phyloP scores from a whole-genome alignment of 2,329 filamentous ascomycete species.

The Colletotrichum euphorbiae region DNA sequence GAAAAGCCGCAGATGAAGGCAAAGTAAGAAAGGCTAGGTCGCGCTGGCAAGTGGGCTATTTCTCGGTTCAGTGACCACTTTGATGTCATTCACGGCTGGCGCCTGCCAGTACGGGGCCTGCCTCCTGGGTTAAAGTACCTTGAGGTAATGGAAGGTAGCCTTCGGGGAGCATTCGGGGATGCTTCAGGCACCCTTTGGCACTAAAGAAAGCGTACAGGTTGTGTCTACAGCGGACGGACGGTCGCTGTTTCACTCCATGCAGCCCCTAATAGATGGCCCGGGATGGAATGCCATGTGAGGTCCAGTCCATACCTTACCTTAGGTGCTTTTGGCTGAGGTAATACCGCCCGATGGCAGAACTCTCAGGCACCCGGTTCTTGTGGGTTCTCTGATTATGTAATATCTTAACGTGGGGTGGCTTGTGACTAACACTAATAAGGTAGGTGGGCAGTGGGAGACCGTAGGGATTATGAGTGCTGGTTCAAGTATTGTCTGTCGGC shows the following conservation, averaged over 20 bases:
- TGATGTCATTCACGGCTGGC: constrained; percentile 32
- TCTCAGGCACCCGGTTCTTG: no score
- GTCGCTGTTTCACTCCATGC: constrained; percentile 13
- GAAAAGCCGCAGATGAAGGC: constrained; percentile 7
- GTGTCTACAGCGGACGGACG: not conserved
- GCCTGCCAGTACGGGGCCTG: no score
- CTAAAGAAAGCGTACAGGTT: no score
- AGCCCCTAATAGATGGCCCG: not conserved
- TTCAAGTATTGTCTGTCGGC: not conserved
- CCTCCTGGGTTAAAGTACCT: not conserved
- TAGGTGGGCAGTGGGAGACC: not conserved
- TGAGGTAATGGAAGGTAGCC: no score
- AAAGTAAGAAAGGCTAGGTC: not conserved
- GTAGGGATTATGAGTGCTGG: constrained; percentile 20
- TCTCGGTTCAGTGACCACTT: constrained; percentile 17
- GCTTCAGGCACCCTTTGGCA: no score
- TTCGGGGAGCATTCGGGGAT: not conserved
- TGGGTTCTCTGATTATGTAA: not conserved
- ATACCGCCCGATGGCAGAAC: no score
- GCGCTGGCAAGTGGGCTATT: constrained; percentile 3
- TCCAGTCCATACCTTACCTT: no score
- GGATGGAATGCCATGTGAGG: no score
- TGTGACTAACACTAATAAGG: not conserved
- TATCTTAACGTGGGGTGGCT: constrained; percentile 18
- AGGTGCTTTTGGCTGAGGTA: no score